These are phyloP conservation scores for Sugiyamaella smithiae DNA, from an alignment of 805 yeast genomes.

Conservation along the genomic window DNA sequence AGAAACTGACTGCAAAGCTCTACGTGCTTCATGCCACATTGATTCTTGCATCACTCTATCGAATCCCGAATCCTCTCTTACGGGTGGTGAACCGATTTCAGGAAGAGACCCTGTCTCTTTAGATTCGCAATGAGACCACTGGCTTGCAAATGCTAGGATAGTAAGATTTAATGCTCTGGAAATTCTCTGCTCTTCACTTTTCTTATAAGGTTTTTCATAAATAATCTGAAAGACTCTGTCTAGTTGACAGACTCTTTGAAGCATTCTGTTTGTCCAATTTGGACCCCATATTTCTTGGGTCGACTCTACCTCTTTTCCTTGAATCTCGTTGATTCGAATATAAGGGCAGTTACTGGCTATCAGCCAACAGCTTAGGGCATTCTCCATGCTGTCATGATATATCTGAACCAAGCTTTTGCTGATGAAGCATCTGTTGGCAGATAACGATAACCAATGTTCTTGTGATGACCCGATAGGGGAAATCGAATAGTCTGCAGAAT, in stretches of 20 bases:
- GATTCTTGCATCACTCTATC: not conserved
- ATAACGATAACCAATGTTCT: not conserved
- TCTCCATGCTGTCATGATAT: not conserved
- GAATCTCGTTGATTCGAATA: too few species aligned
- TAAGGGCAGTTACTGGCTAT: not conserved
- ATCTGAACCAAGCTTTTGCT: not conserved
- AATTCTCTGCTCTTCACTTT: not conserved
- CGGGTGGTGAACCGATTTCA: not conserved
- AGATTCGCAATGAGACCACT: conserved; percentile 4
- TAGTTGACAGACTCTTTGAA: not conserved
- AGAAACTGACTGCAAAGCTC: not conserved
- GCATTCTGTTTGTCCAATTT: not conserved
- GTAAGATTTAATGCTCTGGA: not conserved
- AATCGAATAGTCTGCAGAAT: not conserved
- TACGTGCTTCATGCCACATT: not conserved
- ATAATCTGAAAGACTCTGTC: not conserved
- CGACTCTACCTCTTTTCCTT: too few species aligned
- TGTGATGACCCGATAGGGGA: too few species aligned
- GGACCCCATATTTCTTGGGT: not conserved
- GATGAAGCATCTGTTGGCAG: not conserved
- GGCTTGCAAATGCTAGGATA: not conserved
- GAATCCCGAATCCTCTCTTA: not conserved
- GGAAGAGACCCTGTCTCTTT: not conserved
- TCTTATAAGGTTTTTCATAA: not conserved
- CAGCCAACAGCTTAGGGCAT: not conserved